phyloP scores from a whole-genome alignment of 768 basidiomycete genomes.

The Cystofilobasidium bisporidii region DNA sequence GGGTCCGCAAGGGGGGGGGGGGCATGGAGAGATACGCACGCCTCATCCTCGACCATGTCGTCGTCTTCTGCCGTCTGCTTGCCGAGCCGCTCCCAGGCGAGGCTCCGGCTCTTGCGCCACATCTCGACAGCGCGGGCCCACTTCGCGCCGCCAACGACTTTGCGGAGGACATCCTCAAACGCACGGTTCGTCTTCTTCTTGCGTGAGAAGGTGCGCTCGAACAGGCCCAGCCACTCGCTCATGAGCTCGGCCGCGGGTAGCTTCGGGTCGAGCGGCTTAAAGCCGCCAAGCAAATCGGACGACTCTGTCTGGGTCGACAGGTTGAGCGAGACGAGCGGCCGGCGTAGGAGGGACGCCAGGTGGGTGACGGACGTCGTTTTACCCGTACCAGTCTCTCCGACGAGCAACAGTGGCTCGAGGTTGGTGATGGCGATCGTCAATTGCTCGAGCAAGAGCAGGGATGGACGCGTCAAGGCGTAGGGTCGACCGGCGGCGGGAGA shows the following conservation, averaged over 20 bases:
- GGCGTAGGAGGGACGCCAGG: constrained; percentile 64
- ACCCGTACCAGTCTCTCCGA: constrained; percentile 98
- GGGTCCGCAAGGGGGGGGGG: background rate
- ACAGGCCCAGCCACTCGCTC: constrained; percentile 34
- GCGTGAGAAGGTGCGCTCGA: constrained; percentile 23
- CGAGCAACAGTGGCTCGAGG: constrained; percentile 75
- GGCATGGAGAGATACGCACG: constrained; percentile 9
- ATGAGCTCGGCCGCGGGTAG: constrained; percentile 64
- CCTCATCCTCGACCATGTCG: background rate
- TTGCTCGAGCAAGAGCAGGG: constrained; percentile 64
- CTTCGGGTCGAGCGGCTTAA: constrained; percentile 87
- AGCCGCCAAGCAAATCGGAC: constrained; percentile 84
- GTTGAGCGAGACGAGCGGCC: constrained; percentile 77
- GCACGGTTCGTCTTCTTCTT: constrained; percentile 23
- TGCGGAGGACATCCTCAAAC: constrained; percentile 25
- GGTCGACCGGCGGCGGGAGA: constrained; percentile 41
- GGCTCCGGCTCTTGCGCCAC: constrained; percentile 50
- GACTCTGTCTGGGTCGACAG: constrained; percentile 93
- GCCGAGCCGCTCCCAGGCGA: constrained; percentile 34
- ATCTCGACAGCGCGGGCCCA: constrained; percentile 49
- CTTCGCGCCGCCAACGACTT: constrained; percentile 23
- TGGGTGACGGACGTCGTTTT: constrained; percentile 90
- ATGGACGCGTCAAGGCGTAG: constrained; percentile 83
- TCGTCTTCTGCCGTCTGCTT: constrained; percentile 17
- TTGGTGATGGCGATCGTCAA: constrained; percentile 63